These are phyloP conservation scores for Fusarium austroafricanum DNA, from an alignment of 2,329 filamentous ascomycete species.

Conservation along the genomic window DNA sequence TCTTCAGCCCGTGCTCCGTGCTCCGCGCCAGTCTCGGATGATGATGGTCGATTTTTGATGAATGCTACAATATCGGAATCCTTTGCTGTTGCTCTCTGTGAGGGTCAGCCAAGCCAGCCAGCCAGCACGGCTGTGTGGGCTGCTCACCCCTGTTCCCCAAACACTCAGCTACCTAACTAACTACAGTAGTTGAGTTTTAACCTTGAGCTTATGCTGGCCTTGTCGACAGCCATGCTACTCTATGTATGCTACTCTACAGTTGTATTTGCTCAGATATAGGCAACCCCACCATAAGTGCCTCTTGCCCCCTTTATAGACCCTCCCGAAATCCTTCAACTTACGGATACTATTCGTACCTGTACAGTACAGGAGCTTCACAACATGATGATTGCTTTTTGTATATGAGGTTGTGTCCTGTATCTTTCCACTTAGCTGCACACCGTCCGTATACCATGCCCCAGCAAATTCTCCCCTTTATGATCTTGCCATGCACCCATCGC, in stretches of 20 bases:
- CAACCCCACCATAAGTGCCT: neutral
- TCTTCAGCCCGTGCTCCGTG: constrained; percentile 31
- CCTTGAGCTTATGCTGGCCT: constrained; percentile 15
- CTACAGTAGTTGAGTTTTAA: constrained; percentile 4
- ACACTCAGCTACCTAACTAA: neutral
- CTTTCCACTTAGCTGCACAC: constrained; percentile 21
- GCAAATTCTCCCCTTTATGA: constrained; percentile 1
- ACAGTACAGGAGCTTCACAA: constrained; percentile 8
- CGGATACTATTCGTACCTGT: constrained; percentile 11
- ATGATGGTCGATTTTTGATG: constrained; percentile 25
- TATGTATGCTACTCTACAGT: constrained; percentile 10
- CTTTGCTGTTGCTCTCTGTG: neutral
- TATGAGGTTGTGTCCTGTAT: constrained; percentile 13
- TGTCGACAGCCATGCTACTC: neutral
- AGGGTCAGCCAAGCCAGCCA: no score
- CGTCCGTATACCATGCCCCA: neutral
- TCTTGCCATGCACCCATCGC: constrained; percentile 16
- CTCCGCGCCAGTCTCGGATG: constrained; percentile 31
- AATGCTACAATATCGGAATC: constrained; percentile 5
- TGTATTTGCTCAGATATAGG: constrained; percentile 20
- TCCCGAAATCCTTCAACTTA: neutral
- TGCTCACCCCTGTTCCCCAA: constrained; percentile 20
- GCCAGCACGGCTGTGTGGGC: constrained; percentile 3
- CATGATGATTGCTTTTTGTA: constrained; percentile 4
- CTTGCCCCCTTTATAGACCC: constrained; percentile 5